Base-by-base conservation (phyloP, 2,329 filamentous ascomycete species). In the Lasiodiplodia citricola region DNA sequence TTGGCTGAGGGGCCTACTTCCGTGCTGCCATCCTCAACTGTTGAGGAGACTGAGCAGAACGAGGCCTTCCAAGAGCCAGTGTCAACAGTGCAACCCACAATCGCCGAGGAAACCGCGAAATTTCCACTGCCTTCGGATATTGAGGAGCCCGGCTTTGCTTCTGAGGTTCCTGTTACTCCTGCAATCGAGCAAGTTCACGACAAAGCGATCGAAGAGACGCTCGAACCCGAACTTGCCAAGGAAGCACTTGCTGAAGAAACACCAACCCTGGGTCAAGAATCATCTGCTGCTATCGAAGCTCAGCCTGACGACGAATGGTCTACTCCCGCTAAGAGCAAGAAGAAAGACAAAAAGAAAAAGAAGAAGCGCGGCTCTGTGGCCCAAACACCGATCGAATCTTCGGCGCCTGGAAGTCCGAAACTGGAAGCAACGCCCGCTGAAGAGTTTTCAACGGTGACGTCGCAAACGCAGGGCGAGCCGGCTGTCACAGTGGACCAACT, bases 261-360 rank as follows among this genome's bases (percentile, higher is more conserved):
- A 8, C 16, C 16, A 5, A 16, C 18, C 13, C 54, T 31, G 3
- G 28, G 31, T 18, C 54, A 56, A 37, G 54, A 56, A 21, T 10
- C 58, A 3, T 37, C 44, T 25, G 8, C 58, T 13, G 16, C 25
- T n/a, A n/a, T n/a, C 6, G 44, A 63, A 41, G 63, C 38, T 28
- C 63, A 55, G 23, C 50, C 63, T 11, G 69, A 41, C 4, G 71
- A 74, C 35, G 69, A 72, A 18, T 69, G 71, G 13, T n/a, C 68
- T 14, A 55, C 66, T 25, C 28, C 60, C 38, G 66, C 68, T 11
- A 67, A 72, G 11, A 77, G 75, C 63, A 69, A 70, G n/a, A 77
- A 77, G 69, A 77, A 70, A 18, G 77, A 77, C 69, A 78, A 76
- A 67, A 72, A 69, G 18, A 78, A 78, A 71, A 78, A 78, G 70